Conservation (phyloP, 371 early-diverging fungal genomes). For the Mucor saturninus region DNA sequence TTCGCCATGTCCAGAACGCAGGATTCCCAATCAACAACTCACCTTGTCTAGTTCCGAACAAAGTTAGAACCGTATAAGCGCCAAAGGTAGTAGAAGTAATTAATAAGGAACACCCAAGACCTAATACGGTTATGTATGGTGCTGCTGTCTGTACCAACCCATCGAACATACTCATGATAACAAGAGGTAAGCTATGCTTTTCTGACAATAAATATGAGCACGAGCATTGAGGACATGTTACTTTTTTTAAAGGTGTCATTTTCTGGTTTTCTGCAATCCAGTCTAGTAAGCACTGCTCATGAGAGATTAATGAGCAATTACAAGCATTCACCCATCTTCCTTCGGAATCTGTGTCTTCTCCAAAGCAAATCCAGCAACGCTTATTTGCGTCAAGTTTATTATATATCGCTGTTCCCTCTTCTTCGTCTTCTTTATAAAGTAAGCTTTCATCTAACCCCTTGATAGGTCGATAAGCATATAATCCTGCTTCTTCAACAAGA, state of each 20-base stretch:
- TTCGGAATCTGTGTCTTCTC: slow-evolving; percentile 58
- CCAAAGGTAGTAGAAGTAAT: slow-evolving; percentile 64
- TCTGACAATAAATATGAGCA: slow-evolving; percentile 61
- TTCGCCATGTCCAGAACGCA: slow-evolving; percentile 67
- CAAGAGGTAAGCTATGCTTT: slow-evolving; percentile 51
- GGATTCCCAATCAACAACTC: slow-evolving; percentile 59
- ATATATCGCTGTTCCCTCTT: neutral
- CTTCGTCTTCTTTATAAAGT: slow-evolving; percentile 10
- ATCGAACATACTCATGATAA: slow-evolving; percentile 54
- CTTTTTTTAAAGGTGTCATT: slow-evolving; percentile 57
- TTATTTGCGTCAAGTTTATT: slow-evolving; percentile 5
- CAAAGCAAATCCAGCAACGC: slow-evolving; percentile 65
- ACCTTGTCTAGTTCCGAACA: slow-evolving; percentile 66
- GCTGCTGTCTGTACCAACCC: slow-evolving; percentile 57
- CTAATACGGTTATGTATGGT: slow-evolving; percentile 63
- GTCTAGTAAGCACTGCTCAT: slow-evolving; percentile 69
- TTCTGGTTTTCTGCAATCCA: slow-evolving; percentile 73
- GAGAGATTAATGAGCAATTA: slow-evolving; percentile 66
- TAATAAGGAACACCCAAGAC: slow-evolving; percentile 57
- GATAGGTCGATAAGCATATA: slow-evolving; percentile 30
- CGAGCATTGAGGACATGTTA: slow-evolving; percentile 70
- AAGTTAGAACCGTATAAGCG: slow-evolving; percentile 66
- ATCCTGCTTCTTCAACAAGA: slow-evolving; percentile 33
- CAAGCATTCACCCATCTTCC: slow-evolving; percentile 71
- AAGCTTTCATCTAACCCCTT: slow-evolving; percentile 16